Evolutionary conservation across 1,139 yeast species (phyloP).

Genomic region (Entelexis paramagnoliae): DNA sequence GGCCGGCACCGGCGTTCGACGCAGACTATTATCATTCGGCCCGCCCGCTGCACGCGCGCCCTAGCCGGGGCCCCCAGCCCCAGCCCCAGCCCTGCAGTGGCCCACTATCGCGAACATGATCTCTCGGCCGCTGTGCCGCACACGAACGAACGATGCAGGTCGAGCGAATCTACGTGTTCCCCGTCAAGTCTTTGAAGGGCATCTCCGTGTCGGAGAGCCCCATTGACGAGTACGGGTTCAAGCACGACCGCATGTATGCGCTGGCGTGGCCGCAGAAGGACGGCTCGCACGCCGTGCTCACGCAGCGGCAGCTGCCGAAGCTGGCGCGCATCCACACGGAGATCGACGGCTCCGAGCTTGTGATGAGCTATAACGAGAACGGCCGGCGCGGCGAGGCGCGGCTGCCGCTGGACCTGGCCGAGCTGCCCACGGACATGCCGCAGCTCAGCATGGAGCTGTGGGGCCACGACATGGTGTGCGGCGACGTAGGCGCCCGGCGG

Average conservation of each 20-base stretch:
- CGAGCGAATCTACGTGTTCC: constrained; percentile 29
- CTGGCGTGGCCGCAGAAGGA: constrained; percentile 28
- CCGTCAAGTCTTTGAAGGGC: constrained; percentile 37
- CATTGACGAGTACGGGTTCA: constrained; percentile 35
- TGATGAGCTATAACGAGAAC: constrained; percentile 26
- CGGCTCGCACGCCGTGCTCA: constrained; percentile 29
- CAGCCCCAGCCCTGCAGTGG: no score
- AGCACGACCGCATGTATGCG: constrained; percentile 36
- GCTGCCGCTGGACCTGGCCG: constrained; percentile 10
- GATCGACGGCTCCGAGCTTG: constrained; percentile 28
- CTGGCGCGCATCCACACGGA: constrained; percentile 30
- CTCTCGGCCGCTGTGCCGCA: no score
- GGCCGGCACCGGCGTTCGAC: no score
- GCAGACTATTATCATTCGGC: no score
- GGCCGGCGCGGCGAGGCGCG: constrained; percentile 8
- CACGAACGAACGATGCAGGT: constrained; percentile 2
- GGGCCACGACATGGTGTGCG: constrained; percentile 26
- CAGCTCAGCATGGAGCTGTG: constrained; percentile 26
- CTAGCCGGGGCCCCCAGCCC: no score
- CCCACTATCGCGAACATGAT: no score
- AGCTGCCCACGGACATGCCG: constrained; percentile 5
- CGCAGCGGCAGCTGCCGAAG: constrained; percentile 33
- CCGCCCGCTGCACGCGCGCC: no score
- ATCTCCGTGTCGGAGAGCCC: constrained; percentile 32
- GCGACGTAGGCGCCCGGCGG: constrained; percentile 25